Evolutionary conservation across 768 basidiomycete genomes (phyloP).

Genomic region (Boletellus ananas): DNA sequence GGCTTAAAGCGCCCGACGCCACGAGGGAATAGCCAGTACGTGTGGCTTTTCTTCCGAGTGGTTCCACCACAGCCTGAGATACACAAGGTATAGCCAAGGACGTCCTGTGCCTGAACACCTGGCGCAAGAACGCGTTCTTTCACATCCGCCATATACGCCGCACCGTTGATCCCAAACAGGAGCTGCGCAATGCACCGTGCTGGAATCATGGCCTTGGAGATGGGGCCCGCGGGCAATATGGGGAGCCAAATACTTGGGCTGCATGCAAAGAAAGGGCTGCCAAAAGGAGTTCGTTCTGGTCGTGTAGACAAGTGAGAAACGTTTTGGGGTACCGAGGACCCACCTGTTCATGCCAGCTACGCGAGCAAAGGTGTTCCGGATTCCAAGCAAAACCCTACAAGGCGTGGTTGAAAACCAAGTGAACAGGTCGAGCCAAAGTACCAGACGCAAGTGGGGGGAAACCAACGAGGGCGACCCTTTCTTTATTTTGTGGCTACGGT

Average conservation of each 20-base stretch:
- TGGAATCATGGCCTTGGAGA: conserved; percentile 9
- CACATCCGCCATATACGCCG: conserved; percentile 1
- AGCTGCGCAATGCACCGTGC: conserved; percentile 13
- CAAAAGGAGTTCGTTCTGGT: conserved; percentile 12
- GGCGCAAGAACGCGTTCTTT: conserved; percentile 5
- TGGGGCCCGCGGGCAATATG: conserved; percentile 21
- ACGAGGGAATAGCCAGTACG: conserved; percentile 5
- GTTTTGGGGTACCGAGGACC: background rate
- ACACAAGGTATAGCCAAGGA: conserved; percentile 2
- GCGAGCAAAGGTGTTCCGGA: background rate
- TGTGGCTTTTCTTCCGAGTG: conserved; percentile 1
- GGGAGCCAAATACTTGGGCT: conserved; percentile 15
- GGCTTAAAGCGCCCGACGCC: conserved; percentile 4
- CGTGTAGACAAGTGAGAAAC: conserved; percentile 5
- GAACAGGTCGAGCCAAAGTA: background rate
- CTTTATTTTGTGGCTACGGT: background rate
- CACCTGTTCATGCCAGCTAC: conserved; percentile 8
- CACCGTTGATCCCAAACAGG: conserved; percentile 6
- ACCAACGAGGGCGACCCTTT: too few relatives aligned
- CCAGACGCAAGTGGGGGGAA: too few relatives aligned
- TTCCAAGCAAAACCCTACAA: conserved; percentile 6
- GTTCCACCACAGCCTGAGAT: background rate
- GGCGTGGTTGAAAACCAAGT: background rate
- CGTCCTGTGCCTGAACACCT: background rate
- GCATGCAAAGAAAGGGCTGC: too few relatives aligned